Evolutionary conservation across 164 flowering plant genomes (phyloP).

Genomic region (Tinospora cordifolia): DNA sequence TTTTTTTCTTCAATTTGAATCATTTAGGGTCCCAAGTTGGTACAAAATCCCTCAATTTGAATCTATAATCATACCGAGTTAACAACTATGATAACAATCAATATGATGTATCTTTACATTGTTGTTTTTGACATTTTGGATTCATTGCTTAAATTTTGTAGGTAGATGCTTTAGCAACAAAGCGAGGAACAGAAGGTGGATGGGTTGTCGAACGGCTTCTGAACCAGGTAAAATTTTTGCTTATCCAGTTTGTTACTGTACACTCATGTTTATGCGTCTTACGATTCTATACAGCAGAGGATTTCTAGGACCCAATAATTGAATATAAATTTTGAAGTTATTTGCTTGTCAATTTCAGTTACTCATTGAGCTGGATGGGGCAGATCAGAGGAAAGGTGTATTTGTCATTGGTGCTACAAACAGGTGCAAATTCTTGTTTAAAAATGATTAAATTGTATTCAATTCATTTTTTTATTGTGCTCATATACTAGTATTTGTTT

Average conservation of each 20-base stretch:
- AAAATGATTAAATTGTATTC: neutral
- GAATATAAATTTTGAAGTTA: neutral
- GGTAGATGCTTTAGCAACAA: slow-evolving; percentile 90
- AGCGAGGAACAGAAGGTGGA: slow-evolving; percentile 79
- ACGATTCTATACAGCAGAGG: neutral
- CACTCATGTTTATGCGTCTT: neutral
- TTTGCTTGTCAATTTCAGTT: slow-evolving; percentile 39
- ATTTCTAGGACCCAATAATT: neutral
- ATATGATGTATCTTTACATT: too few species aligned
- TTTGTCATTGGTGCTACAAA: slow-evolving; percentile 94
- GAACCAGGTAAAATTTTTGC: slow-evolving; percentile 52
- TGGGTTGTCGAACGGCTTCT: slow-evolving; percentile 76
- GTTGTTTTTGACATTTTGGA: neutral
- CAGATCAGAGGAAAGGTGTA: slow-evolving; percentile 66
- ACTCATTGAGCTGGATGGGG: slow-evolving; percentile 83
- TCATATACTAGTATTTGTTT: too few species aligned
- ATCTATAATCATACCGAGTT: too few species aligned
- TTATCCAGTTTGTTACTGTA: neutral
- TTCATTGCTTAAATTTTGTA: slow-evolving; percentile 20
- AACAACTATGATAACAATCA: too few species aligned
- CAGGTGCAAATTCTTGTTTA: slow-evolving; percentile 34
- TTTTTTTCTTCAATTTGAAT: too few species aligned
- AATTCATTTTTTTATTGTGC: neutral
- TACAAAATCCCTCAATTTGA: too few species aligned
- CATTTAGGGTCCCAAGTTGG: too few species aligned